These are phyloP conservation scores for Sphagnum magellanicum DNA, from an alignment of 228 moss, liverwort and hornwort genomes.

Conservation along the genomic window DNA sequence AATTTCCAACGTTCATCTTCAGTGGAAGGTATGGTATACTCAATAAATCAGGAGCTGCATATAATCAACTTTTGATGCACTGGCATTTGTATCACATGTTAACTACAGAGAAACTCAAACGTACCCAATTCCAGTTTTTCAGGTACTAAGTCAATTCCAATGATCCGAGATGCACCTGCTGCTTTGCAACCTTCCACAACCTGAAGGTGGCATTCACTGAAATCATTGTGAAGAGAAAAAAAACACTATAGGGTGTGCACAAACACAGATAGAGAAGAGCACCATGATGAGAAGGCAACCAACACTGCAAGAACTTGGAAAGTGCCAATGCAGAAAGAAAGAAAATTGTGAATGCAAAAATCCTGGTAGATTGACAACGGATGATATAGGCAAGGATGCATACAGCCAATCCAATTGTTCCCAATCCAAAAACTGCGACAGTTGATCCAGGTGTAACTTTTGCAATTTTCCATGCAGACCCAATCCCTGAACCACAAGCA, in stretches of 20 bases:
- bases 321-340: too few relatives aligned
- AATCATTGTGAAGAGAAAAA: too few relatives aligned
- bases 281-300: too few relatives aligned
- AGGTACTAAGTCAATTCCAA: conserved; percentile 34
- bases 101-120: too few relatives aligned
- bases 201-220: conserved; percentile 4
- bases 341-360: too few relatives aligned
- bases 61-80: background rate
- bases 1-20: too few relatives aligned
- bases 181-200: conserved; percentile 50
- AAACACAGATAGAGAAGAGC: too few relatives aligned
- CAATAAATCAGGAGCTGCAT: background rate
- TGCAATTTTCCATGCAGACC: conserved; percentile 50
- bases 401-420: conserved; percentile 50
- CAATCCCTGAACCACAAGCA: conserved; percentile 18
- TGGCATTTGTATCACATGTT: background rate
- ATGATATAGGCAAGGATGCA: background rate
- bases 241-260: too few relatives aligned
- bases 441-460: conserved; percentile 24
- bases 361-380: too few relatives aligned
- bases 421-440: conserved; percentile 48
- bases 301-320: too few relatives aligned
- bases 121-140: conserved; percentile 36
- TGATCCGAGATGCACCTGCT: conserved; percentile 46
- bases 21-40: too few relatives aligned